A percentile compares a stretch with the other conserved stretches of the same genome.
Conservation (phyloP, 192 early-diverging fungal species). For the Coemansia sp. region DNA sequence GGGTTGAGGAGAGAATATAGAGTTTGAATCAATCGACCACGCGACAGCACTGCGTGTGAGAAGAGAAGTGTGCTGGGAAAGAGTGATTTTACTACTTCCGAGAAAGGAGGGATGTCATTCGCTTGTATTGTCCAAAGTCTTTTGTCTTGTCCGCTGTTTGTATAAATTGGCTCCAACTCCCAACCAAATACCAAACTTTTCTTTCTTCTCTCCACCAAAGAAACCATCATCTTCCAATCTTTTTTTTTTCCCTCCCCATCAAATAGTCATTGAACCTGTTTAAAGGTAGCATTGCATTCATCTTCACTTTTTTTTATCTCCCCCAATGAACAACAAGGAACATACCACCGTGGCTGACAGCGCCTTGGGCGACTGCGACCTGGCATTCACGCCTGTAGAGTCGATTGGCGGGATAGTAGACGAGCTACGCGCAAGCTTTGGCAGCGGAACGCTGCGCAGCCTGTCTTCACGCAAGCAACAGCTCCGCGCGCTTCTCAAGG, state of each 20-base stretch:
- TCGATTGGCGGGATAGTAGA: slow-evolving; percentile 44
- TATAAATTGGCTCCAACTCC: too few species aligned
- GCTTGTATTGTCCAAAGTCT: too few species aligned
- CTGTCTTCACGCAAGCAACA: slow-evolving; percentile 55
- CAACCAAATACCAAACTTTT: too few species aligned
- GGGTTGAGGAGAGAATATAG: too few species aligned
- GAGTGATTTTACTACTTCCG: too few species aligned
- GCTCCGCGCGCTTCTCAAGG: slow-evolving; percentile 59
- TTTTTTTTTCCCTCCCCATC: not conserved
- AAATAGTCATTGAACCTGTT: not conserved
- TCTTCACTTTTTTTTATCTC: not conserved
- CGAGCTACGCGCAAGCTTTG: slow-evolving; percentile 47
- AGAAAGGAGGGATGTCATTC: too few species aligned
- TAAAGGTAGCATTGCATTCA: not conserved
- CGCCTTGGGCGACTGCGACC: slow-evolving; percentile 20
- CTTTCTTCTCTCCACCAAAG: too few species aligned
- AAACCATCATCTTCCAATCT: not conserved
- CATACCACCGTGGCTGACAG: slow-evolving; percentile 29
- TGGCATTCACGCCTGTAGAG: slow-evolving; percentile 50
- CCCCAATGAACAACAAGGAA: slow-evolving; percentile 26
- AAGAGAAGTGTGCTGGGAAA: too few species aligned
- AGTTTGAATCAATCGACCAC: too few species aligned
- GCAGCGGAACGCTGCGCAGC: slow-evolving; percentile 28
- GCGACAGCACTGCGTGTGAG: too few species aligned
- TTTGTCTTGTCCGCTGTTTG: too few species aligned